Conservation (phyloP, 148 eudicot genomes). For the Rhododendron ovatum region DNA sequence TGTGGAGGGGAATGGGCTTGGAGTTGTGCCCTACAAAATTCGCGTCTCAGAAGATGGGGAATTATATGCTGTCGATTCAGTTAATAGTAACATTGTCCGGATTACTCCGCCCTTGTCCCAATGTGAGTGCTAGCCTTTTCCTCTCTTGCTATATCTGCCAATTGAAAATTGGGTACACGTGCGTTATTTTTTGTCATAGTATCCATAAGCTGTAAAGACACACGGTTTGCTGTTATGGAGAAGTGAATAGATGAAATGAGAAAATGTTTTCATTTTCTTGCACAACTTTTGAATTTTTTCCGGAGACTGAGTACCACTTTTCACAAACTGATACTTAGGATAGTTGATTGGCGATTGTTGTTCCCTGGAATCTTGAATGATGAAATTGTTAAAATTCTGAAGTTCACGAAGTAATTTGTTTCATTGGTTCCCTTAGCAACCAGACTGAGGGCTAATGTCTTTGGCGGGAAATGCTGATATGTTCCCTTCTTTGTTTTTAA, state of each 20-base stretch:
- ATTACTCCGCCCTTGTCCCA: constrained; percentile 93
- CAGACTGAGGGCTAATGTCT: not conserved
- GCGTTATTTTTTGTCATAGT: not conserved
- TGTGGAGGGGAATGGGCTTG: constrained; percentile 90
- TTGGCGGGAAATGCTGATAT: not conserved
- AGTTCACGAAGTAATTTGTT: not conserved
- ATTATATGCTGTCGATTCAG: constrained; percentile 87
- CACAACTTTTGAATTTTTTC: not conserved
- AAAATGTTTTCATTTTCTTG: not conserved
- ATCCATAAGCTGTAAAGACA: not conserved
- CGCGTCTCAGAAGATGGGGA: constrained; percentile 90
- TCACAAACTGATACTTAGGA: not conserved
- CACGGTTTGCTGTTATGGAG: not conserved
- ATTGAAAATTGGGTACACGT: not conserved
- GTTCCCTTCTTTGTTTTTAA: not conserved
- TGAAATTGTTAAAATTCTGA: not conserved
- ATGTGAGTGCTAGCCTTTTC: constrained; percentile 39
- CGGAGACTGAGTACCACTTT: not conserved
- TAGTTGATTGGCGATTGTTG: not conserved
- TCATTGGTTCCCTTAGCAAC: not conserved
- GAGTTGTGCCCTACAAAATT: constrained; percentile 71
- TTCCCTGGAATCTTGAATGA: not conserved
- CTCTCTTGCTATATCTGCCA: not conserved
- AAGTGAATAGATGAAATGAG: not conserved
- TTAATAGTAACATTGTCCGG: constrained; percentile 80